Conservation (phyloP, 306 rosid genomes). For the Erythrophleum fordii region DNA sequence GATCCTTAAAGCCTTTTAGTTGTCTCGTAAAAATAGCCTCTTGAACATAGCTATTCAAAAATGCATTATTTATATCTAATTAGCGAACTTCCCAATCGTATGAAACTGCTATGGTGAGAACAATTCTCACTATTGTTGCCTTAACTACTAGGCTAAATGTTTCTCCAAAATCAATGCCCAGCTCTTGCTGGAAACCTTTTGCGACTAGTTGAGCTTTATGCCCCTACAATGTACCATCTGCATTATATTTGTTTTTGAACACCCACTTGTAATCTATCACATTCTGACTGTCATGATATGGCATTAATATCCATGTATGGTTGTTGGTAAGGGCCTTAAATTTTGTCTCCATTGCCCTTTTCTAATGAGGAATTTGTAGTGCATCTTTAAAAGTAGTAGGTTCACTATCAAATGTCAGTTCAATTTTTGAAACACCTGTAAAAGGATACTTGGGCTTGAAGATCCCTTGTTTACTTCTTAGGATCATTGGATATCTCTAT, state of each 20-base stretch:
- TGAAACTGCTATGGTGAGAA: no score
- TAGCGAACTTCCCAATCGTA: not conserved
- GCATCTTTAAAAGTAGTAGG: no score
- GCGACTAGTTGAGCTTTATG: not conserved
- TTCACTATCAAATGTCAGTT: no score
- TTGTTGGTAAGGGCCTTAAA: not conserved
- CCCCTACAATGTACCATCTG: no score
- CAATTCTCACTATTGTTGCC: not conserved
- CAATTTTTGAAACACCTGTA: fast-evolving
- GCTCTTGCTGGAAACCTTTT: not conserved
- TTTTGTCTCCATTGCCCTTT: not conserved
- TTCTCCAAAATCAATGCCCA: not conserved
- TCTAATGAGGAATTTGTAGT: not conserved
- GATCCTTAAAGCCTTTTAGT: no score
- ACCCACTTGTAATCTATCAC: not conserved
- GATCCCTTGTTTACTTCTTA: not conserved
- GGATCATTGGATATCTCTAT: not conserved
- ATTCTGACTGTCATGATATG: not conserved
- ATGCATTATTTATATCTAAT: not conserved
- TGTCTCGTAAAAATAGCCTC: not conserved
- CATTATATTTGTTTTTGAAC: no score
- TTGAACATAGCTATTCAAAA: no score
- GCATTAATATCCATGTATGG: not conserved
- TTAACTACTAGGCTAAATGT: not conserved
- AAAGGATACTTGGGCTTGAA: not conserved